phyloP scores from a whole-genome alignment of 23 red algal genomes.

The Cyanidiococcus yangmingshanensis region DNA sequence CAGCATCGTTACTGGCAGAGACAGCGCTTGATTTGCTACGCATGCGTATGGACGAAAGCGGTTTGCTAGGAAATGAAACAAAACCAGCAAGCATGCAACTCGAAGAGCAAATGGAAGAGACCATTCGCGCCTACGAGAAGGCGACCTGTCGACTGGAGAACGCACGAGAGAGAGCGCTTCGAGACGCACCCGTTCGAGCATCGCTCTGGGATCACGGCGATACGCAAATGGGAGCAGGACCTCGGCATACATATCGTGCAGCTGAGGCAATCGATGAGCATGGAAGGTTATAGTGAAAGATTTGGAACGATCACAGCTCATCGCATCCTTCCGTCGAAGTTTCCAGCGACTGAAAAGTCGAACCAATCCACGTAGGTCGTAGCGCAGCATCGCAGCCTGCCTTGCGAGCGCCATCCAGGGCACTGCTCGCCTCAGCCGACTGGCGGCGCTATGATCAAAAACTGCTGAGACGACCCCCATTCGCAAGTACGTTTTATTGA shows the following conservation, averaged over 20 bases:
- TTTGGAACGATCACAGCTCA: not conserved
- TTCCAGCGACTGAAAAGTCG: not conserved
- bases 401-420: no score
- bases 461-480: no score
- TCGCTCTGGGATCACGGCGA: not conserved
- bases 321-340: not conserved
- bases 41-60: not conserved
- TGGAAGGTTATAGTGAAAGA: not conserved
- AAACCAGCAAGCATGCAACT: not conserved
- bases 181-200: not conserved
- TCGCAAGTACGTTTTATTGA: no score
- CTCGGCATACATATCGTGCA: conserved; percentile 11
- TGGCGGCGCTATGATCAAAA: no score
- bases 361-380: no score
- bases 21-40: not conserved
- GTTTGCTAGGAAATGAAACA: not conserved
- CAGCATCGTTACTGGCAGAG: not conserved
- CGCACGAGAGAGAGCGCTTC: not conserved
- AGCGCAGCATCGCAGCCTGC: no score
- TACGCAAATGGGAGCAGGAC: not conserved
- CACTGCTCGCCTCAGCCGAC: no score
- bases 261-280: not conserved
- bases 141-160: not conserved
- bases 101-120: not conserved
- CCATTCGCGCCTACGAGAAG: not conserved